Conservation (phyloP, 345 rosid genomes). For the Trapa incisa region DNA sequence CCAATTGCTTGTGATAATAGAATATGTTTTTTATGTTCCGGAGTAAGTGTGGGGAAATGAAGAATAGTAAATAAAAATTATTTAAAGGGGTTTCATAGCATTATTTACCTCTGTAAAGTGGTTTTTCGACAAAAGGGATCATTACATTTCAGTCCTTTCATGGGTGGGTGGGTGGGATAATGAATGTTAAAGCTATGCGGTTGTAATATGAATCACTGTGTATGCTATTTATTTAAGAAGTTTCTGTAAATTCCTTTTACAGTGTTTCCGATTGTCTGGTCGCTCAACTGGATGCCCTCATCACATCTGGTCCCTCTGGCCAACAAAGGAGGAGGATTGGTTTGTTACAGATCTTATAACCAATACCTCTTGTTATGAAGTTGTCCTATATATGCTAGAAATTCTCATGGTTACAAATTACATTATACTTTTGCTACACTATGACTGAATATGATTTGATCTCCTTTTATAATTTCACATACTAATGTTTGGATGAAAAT, state of each 20-base stretch:
- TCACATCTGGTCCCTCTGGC: conserved; percentile 64
- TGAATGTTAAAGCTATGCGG: background rate
- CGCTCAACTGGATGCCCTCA: conserved; percentile 53
- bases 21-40: conserved; percentile 2
- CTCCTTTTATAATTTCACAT: background rate
- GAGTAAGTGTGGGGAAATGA: background rate
- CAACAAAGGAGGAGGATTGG: conserved; percentile 76
- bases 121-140: background rate
- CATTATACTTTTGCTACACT: background rate
- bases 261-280: conserved; percentile 47
- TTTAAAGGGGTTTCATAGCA: background rate
- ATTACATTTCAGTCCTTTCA: too few relatives aligned
- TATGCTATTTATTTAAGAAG: background rate
- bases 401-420: background rate
- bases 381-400: background rate
- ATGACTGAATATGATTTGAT: background rate
- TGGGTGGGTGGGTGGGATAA: background rate
- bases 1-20: background rate
- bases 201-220: background rate
- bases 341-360: conserved; percentile 15
- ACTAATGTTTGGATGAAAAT: background rate
- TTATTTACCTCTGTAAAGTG: background rate
- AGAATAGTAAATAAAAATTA: background rate
- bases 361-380: background rate
- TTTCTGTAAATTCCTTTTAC: conserved; percentile 11